Conservation (phyloP, 2,329 filamentous ascomycete species). For the Helminthosporium solani region DNA sequence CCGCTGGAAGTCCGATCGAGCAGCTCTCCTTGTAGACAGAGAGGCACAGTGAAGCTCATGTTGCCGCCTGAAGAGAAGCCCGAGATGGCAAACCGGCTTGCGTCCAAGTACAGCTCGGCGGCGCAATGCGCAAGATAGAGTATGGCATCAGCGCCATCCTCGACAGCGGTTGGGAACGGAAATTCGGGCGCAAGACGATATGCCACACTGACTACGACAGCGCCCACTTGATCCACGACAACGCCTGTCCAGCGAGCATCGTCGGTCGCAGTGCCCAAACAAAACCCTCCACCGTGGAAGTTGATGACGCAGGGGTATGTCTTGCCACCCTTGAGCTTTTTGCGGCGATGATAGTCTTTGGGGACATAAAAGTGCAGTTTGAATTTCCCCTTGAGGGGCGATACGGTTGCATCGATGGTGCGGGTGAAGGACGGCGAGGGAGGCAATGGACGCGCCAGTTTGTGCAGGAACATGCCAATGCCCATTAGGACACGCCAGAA, state of each 20-base stretch:
- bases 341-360: conserved; percentile 48
- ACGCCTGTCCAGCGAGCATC: conserved; percentile 61
- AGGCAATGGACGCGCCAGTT: conserved; percentile 60
- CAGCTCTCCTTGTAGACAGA: conserved; percentile 56
- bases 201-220: conserved; percentile 61
- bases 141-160: conserved; percentile 63
- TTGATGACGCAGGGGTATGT: conserved; percentile 61
- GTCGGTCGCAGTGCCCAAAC: conserved; percentile 59
- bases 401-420: conserved; percentile 54
- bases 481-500: conserved; percentile 69
- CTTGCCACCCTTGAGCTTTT: conserved; percentile 44
- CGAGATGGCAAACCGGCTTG: conserved; percentile 58
- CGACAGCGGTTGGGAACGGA: conserved; percentile 63
- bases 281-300: conserved; percentile 66
- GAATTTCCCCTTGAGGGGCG: conserved; percentile 49
- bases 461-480: conserved; percentile 69
- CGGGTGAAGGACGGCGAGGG: conserved; percentile 61
- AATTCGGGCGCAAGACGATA: conserved; percentile 63
- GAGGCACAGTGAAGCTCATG: conserved; percentile 61
- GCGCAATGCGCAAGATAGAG: conserved; percentile 60
- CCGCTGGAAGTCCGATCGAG: conserved; percentile 34
- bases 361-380: conserved; percentile 64
- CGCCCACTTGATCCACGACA: conserved; percentile 57
- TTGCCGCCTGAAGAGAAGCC: conserved; percentile 66
- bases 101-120: conserved; percentile 57